Evolutionary conservation across 805 yeast genomes (phyloP).

Genomic region (Pichia ethanolica): DNA sequence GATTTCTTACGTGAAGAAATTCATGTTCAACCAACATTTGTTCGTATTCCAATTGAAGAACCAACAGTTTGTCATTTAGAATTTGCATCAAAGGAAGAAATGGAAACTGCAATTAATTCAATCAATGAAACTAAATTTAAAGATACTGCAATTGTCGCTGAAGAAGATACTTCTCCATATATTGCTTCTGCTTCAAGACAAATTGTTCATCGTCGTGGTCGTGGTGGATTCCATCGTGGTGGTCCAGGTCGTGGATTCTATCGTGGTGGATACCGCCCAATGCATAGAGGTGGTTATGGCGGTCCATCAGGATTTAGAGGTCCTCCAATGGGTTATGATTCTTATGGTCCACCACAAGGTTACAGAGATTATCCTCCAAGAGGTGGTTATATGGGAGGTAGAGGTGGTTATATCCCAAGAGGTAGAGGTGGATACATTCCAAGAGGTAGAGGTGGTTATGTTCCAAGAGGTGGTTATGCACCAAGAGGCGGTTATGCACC

Average conservation of each 20-base stretch:
- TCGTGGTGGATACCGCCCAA: slow-evolving; percentile 23
- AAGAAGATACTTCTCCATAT: slow-evolving; percentile 65
- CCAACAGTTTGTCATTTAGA: slow-evolving; percentile 44
- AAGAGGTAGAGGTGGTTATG: slow-evolving; percentile 27
- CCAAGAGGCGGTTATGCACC: slow-evolving; percentile 24
- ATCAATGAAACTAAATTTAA: slow-evolving; percentile 70
- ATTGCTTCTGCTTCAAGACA: slow-evolving; percentile 41
- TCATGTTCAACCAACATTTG: slow-evolving; percentile 55
- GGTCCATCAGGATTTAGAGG: slow-evolving; percentile 28
- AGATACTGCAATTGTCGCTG: slow-evolving; percentile 53
- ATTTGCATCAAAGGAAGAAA: slow-evolving; percentile 60
- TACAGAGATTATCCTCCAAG: slow-evolving; percentile 25
- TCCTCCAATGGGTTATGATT: slow-evolving; percentile 30
- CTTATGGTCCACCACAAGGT: slow-evolving; percentile 27
- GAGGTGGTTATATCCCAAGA: slow-evolving; percentile 26
- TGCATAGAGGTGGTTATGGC: slow-evolving; percentile 25
- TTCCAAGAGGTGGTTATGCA: slow-evolving; percentile 23
- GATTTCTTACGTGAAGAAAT: slow-evolving; percentile 81
- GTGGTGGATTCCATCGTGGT: slow-evolving; percentile 41
- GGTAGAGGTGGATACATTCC: slow-evolving; percentile 27
- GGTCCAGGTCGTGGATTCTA: slow-evolving; percentile 34
- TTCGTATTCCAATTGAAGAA: slow-evolving; percentile 41
- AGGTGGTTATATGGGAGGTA: slow-evolving; percentile 17
- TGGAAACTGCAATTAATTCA: slow-evolving; percentile 65
- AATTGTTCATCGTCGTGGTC: slow-evolving; percentile 34